phyloP scores from a whole-genome alignment of 768 basidiomycete genomes.

The Kwoniella botswanensis region DNA sequence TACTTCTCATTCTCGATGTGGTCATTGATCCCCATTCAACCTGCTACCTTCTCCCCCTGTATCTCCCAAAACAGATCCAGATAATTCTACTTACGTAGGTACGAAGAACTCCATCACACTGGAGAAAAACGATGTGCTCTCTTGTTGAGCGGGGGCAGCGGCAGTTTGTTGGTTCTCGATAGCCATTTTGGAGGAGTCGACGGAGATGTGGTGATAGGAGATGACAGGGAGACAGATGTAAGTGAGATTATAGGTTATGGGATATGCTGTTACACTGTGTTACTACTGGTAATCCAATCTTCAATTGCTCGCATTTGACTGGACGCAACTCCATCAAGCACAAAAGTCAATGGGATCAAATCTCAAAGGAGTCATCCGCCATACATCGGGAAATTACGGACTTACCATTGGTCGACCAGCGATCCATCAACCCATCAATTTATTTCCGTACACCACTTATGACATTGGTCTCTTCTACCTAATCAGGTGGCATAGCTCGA shows the following conservation, averaged over 20 bases:
- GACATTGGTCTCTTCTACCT: too few species aligned
- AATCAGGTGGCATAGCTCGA: neutral
- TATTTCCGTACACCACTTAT: neutral
- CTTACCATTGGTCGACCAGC: constrained; percentile 12
- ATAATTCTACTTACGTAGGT: constrained; percentile 44
- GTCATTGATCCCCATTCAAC: neutral
- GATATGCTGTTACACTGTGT: neutral
- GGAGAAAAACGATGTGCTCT: constrained; percentile 36
- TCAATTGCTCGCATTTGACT: constrained; percentile 8
- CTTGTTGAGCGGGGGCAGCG: constrained; percentile 12
- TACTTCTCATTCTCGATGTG: too few species aligned
- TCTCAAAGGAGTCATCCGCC: neutral
- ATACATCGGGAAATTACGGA: constrained; percentile 20
- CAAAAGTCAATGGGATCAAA: neutral
- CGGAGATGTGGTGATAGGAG: neutral
- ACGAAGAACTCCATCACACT: constrained; percentile 42
- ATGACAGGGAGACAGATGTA: too few species aligned
- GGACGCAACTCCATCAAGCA: neutral
- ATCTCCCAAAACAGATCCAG: neutral
- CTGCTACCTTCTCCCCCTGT: neutral
- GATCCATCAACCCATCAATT: neutral
- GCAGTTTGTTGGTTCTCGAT: constrained; percentile 22
- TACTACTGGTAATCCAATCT: neutral
- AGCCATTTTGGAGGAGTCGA: constrained; percentile 22
- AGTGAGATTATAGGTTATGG: neutral